Percentiles rank a stretch among this genome's conserved stretches.
Conservation (phyloP, 805 yeast genomes). For the Metschnikowia sp. region DNA sequence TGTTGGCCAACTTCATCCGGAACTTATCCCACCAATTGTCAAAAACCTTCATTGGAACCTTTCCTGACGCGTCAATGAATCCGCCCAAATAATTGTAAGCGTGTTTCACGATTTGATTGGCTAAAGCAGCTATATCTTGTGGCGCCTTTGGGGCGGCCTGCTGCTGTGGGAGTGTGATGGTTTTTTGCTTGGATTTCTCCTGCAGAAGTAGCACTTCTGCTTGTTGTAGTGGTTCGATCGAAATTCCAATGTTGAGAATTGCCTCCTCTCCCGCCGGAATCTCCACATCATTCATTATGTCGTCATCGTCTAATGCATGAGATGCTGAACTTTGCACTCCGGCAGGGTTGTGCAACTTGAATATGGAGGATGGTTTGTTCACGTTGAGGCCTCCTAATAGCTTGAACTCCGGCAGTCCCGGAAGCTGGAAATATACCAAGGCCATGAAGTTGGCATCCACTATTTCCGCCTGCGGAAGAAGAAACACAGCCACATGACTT, state of each 20-base stretch:
- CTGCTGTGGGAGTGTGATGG: conserved; percentile 22
- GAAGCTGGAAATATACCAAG: conserved; percentile 82
- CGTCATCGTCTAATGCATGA: conserved; percentile 31
- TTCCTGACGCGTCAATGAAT: conserved; percentile 76
- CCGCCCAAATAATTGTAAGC: conserved; percentile 90
- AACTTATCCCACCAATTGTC: conserved; percentile 97
- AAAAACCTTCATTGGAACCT: conserved; percentile 81
- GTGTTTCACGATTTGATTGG: conserved; percentile 84
- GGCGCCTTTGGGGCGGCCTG: conserved; percentile 24
- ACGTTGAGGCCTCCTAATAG: conserved; percentile 61
- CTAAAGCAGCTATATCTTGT: conserved; percentile 50
- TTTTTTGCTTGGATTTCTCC: conserved; percentile 29
- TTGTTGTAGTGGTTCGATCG: conserved; percentile 72
- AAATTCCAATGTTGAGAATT: conserved; percentile 66
- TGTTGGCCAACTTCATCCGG: conserved; percentile 66
- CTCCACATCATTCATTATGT: conserved; percentile 16
- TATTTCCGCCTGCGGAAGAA: conserved; percentile 73
- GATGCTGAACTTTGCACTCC: not conserved
- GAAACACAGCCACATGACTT: conserved; percentile 78
- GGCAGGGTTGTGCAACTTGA: conserved; percentile 57
- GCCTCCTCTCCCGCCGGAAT: conserved; percentile 16
- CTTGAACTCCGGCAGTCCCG: conserved; percentile 56
- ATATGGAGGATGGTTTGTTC: conserved; percentile 86
- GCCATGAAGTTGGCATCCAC: conserved; percentile 72
- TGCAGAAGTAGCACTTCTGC: conserved; percentile 59